Base-by-base conservation (phyloP, 371 early-diverging fungal genomes). In the Mucor mucedo region DNA sequence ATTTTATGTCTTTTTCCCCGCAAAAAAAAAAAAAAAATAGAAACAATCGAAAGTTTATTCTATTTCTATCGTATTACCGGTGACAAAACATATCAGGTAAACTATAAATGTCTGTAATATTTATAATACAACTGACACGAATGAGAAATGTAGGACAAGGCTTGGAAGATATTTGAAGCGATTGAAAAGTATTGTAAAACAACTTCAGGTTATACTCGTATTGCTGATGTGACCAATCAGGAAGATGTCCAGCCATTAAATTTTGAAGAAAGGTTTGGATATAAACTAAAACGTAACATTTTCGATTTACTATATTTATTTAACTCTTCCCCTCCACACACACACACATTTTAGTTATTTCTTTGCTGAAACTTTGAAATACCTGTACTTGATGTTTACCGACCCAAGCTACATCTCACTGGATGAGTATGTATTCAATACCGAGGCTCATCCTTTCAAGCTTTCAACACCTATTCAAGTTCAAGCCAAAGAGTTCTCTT, bases 341-440 rank as follows among this genome's bases (percentile, higher is more conserved):
- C 21, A 21, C 21, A 21, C 21, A 21, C 21, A 21, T 3, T 49
- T 1, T 30, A 91, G 90, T 29, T 94, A 93, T 70, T 94, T 96
- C 73, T 69, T 95, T 63, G 93, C 91, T 0, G 96, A 97, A 67
- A 96, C 96, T 0, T 79, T 96, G 55, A 97, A 97, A 73, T 97
- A 96, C 64, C 79, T 95, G 27, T 96, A 93, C 71, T 73, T 95
- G 70, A 83, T 93, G 40, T 96, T 96, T 68, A 75, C 80, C 38
- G 85, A 87, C 47, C 71, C 82, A 21, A 74, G 72, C 9, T 42
- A 82, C 11, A 72, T 91, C 3, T 86, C 92, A 2, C 75, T 95
- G 63, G 87, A 92, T 63, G 79, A 94, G 58, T 94, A 83, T 48
- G 84, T 92, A 5, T 79, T 89, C 56, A 92, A 84, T 28, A 90